phyloP scores from a whole-genome alignment of 257 asterid species.

The Scutellaria baicalensis region DNA sequence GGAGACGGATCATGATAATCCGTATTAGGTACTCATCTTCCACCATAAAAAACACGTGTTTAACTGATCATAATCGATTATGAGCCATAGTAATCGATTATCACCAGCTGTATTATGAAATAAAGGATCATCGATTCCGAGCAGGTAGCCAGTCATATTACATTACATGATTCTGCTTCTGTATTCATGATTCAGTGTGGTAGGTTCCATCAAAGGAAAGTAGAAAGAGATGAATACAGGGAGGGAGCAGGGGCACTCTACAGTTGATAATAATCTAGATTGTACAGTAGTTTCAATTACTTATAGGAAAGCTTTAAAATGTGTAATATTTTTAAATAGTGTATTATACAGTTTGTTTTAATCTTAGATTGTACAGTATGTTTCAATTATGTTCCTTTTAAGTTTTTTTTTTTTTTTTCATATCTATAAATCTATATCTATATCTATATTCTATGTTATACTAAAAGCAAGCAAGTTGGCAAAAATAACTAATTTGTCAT shows the following conservation, averaged over 20 bases:
- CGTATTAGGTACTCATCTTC: background rate
- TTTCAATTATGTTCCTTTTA: too few species aligned
- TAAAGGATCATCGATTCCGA: background rate
- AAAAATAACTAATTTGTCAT: too few species aligned
- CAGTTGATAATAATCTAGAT: background rate
- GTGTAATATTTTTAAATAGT: background rate
- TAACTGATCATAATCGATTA: background rate
- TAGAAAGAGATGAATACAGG: too few species aligned
- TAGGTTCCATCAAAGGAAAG: too few species aligned
- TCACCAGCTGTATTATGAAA: background rate
- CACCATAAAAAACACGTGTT: background rate
- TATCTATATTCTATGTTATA: too few species aligned
- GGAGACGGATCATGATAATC: slow-evolving; percentile 28
- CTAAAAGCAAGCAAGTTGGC: too few species aligned
- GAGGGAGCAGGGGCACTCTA: too few species aligned
- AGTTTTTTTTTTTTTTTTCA: too few species aligned
- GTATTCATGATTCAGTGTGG: too few species aligned
- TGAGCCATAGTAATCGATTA: background rate
- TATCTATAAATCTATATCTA: too few species aligned
- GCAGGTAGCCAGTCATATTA: background rate
- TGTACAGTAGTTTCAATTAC: background rate
- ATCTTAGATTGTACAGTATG: too few species aligned
- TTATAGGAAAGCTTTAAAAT: background rate
- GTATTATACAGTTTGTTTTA: background rate
- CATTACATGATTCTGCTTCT: too few species aligned